Base-by-base conservation (phyloP, 441 rosid genomes). In the Populus tomentosa region DNA sequence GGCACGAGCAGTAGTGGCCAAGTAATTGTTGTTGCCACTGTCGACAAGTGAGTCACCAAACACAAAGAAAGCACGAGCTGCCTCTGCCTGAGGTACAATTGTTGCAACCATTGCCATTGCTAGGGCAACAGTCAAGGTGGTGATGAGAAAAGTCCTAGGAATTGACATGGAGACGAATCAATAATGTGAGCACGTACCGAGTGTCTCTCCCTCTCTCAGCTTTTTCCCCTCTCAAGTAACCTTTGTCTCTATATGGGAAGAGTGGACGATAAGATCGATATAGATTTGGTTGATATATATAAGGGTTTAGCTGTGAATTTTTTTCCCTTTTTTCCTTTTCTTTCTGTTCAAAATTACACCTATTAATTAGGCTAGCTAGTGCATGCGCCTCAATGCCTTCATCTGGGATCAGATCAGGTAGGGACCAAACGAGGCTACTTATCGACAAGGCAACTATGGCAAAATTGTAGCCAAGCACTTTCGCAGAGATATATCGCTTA, bases 31-130 rank as follows among this genome's bases (percentile, higher is more conserved):
- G 88, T 94, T 94, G 78, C 97, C 98, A 62, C 75, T 90, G 76
- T 94, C 98, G 2, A 94, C 97, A 0, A 94, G 93, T 3, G 97
- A 92, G 53, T 94, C 98, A 7, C 97, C 98, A 16, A 94, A 92
- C 62, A 94, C 92, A 13, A 90, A 90, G 86, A 94, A 92, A 23
- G 96, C 97, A 64, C 98, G 88, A 14, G 87, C 86, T 73, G 88
- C 84, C 11, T 80, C 90, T 70, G 69, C 78, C 5, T 78, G 74
- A 67, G 83, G 72, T 40, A 77, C 75, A 20, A 78, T 26, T 65
- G 53, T n/a, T 53, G 61, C 61, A 7, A 42, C 59, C 56, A 20
- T 23, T 10, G 75, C 71, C 10, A n/a, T 28, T 23, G 28, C 35
- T 28, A 20, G 23, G 11, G 21, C 69, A 38, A 46, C 14, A 23